Evolutionary conservation across 257 asterid genomes (phyloP).

Genomic region (Lantana camara): DNA sequence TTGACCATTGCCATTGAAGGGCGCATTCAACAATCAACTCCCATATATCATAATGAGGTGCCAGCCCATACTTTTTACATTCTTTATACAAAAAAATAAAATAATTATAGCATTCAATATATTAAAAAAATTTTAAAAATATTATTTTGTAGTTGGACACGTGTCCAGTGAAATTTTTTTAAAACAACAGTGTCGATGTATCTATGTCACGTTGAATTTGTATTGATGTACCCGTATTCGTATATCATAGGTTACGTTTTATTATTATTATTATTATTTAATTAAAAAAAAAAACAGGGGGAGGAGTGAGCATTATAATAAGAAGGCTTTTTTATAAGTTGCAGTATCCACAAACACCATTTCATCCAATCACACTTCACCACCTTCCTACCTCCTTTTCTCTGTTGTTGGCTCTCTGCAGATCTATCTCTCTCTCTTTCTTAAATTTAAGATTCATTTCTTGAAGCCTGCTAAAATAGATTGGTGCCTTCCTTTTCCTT

Average conservation of each 20-base stretch:
- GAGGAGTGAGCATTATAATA: constrained; percentile 41
- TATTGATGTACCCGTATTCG: no score
- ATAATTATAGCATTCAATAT: not conserved
- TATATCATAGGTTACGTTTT: no score
- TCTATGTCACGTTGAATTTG: no score
- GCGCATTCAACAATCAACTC: constrained; percentile 24
- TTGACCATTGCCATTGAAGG: constrained; percentile 42
- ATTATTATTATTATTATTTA: constrained; percentile 31
- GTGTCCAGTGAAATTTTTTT: no score
- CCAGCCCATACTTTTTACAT: constrained; percentile 41
- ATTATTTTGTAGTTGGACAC: constrained; percentile 17
- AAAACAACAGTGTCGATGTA: no score
- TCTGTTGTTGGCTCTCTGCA: constrained; percentile 25
- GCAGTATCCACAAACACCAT: constrained; percentile 78
- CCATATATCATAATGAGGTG: constrained; percentile 39
- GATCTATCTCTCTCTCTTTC: constrained; percentile 36
- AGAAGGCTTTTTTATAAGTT: constrained; percentile 41
- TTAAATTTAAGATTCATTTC: constrained; percentile 46
- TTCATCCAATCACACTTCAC: constrained; percentile 73
- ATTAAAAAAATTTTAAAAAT: not conserved
- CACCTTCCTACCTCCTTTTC: constrained; percentile 43
- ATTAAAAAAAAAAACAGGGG: constrained; percentile 12
- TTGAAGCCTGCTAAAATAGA: constrained; percentile 35
- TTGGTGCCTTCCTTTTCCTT: constrained; percentile 29
- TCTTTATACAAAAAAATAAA: not conserved